Percentiles rank a stretch among this genome's conserved stretches.
Conservation (phyloP, 208 protist genomes). For the Crithidia fasciculata region DNA sequence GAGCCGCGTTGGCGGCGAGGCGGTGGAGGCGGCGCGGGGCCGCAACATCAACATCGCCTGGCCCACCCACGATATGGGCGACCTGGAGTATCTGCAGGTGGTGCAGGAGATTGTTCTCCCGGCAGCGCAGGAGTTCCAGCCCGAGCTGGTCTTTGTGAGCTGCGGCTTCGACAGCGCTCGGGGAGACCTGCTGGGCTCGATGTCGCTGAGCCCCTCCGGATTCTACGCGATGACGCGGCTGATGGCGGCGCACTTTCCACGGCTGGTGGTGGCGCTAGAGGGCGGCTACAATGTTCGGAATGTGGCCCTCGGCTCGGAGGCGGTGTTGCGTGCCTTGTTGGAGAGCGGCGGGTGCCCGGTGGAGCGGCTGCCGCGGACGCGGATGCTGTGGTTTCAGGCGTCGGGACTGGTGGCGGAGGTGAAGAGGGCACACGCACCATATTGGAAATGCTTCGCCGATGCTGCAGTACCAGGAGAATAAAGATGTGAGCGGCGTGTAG, state of each 20-base stretch:
- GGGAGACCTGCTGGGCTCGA: constrained; percentile 94
- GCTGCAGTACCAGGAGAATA: not conserved
- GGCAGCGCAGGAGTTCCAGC: constrained; percentile 85
- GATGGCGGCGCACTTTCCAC: constrained; percentile 44
- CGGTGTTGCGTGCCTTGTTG: constrained; percentile 80
- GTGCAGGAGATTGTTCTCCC: constrained; percentile 95
- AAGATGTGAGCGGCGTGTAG: too few species aligned
- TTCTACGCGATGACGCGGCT: constrained; percentile 83
- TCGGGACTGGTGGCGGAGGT: constrained; percentile 11
- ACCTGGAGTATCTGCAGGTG: constrained; percentile 94
- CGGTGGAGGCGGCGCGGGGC: constrained; percentile 63
- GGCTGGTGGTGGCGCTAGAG: constrained; percentile 87
- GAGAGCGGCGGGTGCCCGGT: constrained; percentile 33
- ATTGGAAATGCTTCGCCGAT: constrained; percentile 25
- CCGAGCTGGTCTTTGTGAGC: constrained; percentile 93
- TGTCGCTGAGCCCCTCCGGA: constrained; percentile 77
- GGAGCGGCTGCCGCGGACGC: constrained; percentile 37
- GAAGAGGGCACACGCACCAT: constrained; percentile 25
- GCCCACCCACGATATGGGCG: constrained; percentile 83
- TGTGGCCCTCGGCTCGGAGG: constrained; percentile 81
- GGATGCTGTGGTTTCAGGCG: constrained; percentile 69
- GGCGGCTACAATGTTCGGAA: constrained; percentile 91
- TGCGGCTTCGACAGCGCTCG: constrained; percentile 95
- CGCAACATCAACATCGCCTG: constrained; percentile 95
- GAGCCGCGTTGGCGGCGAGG: constrained; percentile 62